Conservation (phyloP, 495 filamentous ascomycete species). For the Chaetomium tenue region DNA sequence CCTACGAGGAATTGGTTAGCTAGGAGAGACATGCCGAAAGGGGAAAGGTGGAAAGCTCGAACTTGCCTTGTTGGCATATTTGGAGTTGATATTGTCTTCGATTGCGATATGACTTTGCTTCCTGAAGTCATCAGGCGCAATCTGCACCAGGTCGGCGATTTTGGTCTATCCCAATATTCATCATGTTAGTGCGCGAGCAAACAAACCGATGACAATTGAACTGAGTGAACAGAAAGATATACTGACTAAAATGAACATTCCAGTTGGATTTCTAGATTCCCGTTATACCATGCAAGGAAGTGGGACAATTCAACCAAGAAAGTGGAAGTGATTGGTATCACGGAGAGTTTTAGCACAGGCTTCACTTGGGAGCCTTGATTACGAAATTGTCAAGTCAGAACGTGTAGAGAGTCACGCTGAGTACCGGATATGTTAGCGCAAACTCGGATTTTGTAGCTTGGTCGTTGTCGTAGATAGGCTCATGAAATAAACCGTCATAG, state of each 20-base stretch:
- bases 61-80: constrained; percentile 86
- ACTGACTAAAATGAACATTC: constrained; percentile 48
- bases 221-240: background rate
- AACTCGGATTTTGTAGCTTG: too few relatives aligned
- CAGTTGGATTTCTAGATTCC: background rate
- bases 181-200: background rate
- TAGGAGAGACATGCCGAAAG: background rate
- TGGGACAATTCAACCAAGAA: too few relatives aligned
- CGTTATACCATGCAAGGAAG: background rate
- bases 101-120: constrained; percentile 75
- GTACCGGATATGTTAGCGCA: too few relatives aligned
- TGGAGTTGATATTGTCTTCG: constrained; percentile 91
- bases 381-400: too few relatives aligned
- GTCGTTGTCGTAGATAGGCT: too few relatives aligned
- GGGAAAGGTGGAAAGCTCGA: background rate
- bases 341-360: too few relatives aligned
- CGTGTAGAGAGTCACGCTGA: too few relatives aligned
- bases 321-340: too few relatives aligned
- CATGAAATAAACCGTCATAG: too few relatives aligned
- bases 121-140: constrained; percentile 78
- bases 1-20: constrained; percentile 22
- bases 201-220: background rate
- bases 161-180: constrained; percentile 47
- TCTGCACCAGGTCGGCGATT: constrained; percentile 87
- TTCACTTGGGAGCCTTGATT: too few relatives aligned